Conservation (phyloP, 768 basidiomycete species). For the Mycena latifolia region DNA sequence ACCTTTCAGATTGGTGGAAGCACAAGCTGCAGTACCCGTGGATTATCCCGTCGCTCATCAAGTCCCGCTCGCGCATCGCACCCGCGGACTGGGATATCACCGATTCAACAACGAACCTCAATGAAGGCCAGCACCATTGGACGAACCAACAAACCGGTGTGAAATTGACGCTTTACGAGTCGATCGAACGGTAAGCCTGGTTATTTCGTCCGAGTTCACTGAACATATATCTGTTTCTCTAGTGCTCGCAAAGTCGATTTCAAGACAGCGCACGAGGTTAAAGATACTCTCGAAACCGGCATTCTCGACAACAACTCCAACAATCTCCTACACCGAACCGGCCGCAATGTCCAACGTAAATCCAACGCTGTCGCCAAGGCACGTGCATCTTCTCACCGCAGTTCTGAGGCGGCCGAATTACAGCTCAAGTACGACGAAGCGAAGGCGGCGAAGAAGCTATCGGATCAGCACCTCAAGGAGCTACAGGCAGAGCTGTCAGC, state of each 20-base stretch:
- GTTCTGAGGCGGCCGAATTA: too few species aligned
- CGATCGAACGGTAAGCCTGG: neutral
- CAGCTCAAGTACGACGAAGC: neutral
- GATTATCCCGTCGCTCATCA: neutral
- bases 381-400: neutral
- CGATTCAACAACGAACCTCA: conserved; percentile 4
- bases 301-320: conserved; percentile 7
- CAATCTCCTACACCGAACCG: neutral
- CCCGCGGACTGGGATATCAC: conserved; percentile 6
- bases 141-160: conserved; percentile 3
- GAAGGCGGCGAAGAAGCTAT: conserved; percentile 2
- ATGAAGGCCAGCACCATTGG: too few species aligned
- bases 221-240: too few species aligned
- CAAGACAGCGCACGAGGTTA: too few species aligned
- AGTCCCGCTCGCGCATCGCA: neutral
- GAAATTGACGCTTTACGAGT: neutral
- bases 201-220: neutral
- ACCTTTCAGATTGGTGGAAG: conserved; percentile 16
- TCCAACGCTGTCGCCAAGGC: neutral
- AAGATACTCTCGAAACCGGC: conserved; percentile 1
- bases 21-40: conserved; percentile 6
- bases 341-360: neutral
- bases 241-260: neutral
- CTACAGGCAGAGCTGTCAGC: too few species aligned
- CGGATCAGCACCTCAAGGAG: neutral